These are phyloP conservation scores for Entomortierella lignicola DNA, from an alignment of 192 early-diverging fungal species.

Conservation along the genomic window DNA sequence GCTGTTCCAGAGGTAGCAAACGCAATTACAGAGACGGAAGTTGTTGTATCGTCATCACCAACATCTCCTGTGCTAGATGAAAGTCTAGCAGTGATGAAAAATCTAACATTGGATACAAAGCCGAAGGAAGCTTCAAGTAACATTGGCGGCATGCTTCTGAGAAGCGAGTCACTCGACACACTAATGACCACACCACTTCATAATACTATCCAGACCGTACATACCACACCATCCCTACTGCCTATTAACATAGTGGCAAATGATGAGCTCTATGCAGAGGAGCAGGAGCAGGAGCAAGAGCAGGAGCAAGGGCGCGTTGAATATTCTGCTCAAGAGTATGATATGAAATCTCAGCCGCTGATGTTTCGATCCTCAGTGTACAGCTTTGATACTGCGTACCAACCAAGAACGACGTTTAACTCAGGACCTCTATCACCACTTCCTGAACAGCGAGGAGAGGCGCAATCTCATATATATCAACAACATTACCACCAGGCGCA, in stretches of 20 bases:
- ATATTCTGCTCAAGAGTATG: too few species aligned
- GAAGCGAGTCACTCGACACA: not conserved
- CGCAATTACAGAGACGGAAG: not conserved
- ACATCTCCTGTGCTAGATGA: too few species aligned
- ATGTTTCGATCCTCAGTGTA: too few species aligned
- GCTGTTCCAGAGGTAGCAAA: not conserved
- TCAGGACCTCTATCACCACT: too few species aligned
- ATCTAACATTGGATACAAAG: too few species aligned
- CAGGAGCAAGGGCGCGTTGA: not conserved
- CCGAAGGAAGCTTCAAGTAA: too few species aligned
- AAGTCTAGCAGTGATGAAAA: too few species aligned
- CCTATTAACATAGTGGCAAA: not conserved
- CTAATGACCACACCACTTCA: not conserved
- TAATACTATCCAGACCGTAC: not conserved
- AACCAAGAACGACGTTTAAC: too few species aligned
- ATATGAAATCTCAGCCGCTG: too few species aligned
- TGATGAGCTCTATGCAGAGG: not conserved
- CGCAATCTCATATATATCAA: not conserved
- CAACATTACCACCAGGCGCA: not conserved
- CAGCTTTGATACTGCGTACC: too few species aligned
- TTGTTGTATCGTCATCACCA: not conserved
- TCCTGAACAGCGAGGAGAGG: not conserved
- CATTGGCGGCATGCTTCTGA: not conserved
- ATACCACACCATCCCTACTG: constrained; percentile 2
- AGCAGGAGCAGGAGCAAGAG: too few species aligned